These are phyloP conservation scores for Rubia yunnanensis DNA, from an alignment of 257 asterid genomes.

Conservation along the genomic window DNA sequence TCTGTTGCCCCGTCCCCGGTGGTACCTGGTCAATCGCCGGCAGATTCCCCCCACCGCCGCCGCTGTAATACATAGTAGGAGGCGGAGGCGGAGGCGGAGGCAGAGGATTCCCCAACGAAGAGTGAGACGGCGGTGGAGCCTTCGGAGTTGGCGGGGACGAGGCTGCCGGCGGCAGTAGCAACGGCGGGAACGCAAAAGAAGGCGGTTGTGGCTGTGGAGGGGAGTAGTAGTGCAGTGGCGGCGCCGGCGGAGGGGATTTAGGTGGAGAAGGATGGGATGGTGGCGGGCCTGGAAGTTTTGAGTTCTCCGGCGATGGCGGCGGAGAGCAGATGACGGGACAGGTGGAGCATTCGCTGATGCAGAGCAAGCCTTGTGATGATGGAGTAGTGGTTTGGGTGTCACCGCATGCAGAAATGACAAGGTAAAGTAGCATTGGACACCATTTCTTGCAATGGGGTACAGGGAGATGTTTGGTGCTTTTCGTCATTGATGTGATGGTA, in stretches of 20 bases:
- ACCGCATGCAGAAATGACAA: slow-evolving; percentile 21
- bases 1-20: slow-evolving; percentile 36
- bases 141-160: slow-evolving; percentile 26
- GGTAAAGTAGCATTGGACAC: slow-evolving; percentile 15
- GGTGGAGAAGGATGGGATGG: slow-evolving; percentile 10
- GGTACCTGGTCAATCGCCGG: slow-evolving; percentile 30
- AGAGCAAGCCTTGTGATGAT: slow-evolving; percentile 31
- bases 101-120: slow-evolving; percentile 11
- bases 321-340: slow-evolving; percentile 77
- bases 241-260: slow-evolving; percentile 22
- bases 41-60: slow-evolving; percentile 2
- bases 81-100: slow-evolving; percentile 9
- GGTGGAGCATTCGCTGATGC: slow-evolving; percentile 61
- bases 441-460: slow-evolving; percentile 12
- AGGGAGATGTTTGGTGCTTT: slow-evolving; percentile 16
- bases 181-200: slow-evolving; percentile 16
- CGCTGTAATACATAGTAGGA: slow-evolving; percentile 5
- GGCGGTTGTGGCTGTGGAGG: slow-evolving; percentile 40
- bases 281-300: slow-evolving; percentile 18
- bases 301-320: slow-evolving; percentile 35
- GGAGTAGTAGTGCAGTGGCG: slow-evolving; percentile 36
- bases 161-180: slow-evolving; percentile 26
- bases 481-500: slow-evolving; percentile 20
- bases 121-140: slow-evolving; percentile 17
- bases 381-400: slow-evolving; percentile 17